A percentile compares a stretch with the other conserved stretches of the same genome.
These are phyloP conservation scores for Pseudogymnoascus sp. DNA, from an alignment of 2,329 filamentous ascomycete genomes.

Conservation along the genomic window DNA sequence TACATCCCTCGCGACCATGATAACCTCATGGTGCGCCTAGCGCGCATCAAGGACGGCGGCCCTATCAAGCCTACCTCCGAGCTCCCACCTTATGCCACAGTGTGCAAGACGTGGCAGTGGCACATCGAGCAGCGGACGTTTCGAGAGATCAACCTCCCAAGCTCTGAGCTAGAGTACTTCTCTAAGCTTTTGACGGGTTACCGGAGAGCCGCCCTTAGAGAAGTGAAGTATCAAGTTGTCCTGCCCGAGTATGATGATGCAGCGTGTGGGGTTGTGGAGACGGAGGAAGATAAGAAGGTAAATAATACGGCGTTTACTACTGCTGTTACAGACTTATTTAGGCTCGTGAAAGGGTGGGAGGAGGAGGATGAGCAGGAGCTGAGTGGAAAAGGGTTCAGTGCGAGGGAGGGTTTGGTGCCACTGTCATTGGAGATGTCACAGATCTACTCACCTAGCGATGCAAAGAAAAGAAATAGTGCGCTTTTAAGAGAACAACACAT, in stretches of 20 bases:
- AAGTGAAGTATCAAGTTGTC: conserved; percentile 13
- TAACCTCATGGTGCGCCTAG: not conserved
- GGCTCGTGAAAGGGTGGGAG: conserved; percentile 12
- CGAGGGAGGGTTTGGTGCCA: not conserved
- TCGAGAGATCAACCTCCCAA: conserved; percentile 11
- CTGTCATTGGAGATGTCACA: not conserved
- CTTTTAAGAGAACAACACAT: not conserved
- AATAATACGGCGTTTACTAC: conserved; percentile 15
- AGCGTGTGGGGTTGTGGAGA: conserved; percentile 15
- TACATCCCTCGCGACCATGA: conserved; percentile 1
- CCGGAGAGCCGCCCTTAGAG: conserved; percentile 1
- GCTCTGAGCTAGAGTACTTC: conserved; percentile 12
- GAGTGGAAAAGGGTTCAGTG: not conserved
- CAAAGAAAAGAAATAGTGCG: not conserved
- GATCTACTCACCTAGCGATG: conserved; percentile 15
- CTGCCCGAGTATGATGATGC: conserved; percentile 15
- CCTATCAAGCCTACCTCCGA: not conserved
- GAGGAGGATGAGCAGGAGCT: not conserved
- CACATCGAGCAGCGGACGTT: conserved; percentile 15
- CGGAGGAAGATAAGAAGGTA: conserved; percentile 11
- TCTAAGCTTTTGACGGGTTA: conserved; percentile 9
- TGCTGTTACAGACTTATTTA: conserved; percentile 11
- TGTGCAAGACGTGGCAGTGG: conserved; percentile 15
- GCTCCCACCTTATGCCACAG: conserved; percentile 15
- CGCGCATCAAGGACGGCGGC: not conserved